Evolutionary conservation across 225 moss, liverwort and hornwort species (phyloP).

Genomic region (Marchantia paleacea): DNA sequence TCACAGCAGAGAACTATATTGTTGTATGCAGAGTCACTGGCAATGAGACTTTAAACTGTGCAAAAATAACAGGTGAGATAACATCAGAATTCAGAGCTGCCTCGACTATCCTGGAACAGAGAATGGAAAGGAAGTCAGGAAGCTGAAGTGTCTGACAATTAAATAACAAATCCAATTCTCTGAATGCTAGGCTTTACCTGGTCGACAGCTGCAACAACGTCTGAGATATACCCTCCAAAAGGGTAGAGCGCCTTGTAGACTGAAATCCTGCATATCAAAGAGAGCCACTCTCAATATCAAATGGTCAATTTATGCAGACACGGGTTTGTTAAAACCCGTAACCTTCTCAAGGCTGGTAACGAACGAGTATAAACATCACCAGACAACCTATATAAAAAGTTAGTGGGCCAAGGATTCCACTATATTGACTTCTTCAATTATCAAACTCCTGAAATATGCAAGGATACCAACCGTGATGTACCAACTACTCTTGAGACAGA

Average conservation of each 20-base stretch:
- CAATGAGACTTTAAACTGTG: too few species aligned
- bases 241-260: constrained; percentile 55
- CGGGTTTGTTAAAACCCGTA: too few species aligned
- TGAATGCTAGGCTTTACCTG: constrained; percentile 24
- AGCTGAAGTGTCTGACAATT: too few species aligned
- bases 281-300: background rate
- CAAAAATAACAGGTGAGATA: background rate
- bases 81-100: too few species aligned
- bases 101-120: too few species aligned
- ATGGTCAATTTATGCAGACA: too few species aligned
- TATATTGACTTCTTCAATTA: background rate
- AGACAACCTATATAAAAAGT: background rate
- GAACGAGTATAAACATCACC: background rate
- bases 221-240: constrained; percentile 52
- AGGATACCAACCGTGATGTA: background rate
- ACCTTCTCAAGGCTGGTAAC: too few species aligned
- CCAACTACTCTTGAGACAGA: too few species aligned
- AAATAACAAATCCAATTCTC: too few species aligned
- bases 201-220: constrained; percentile 52
- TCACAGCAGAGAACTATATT: too few species aligned
- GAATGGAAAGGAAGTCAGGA: too few species aligned
- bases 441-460: background rate
- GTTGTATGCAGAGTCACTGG: too few species aligned
- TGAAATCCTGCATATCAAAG: constrained; percentile 36
- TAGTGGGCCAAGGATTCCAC: background rate